Percentiles rank a stretch among this genome's conserved stretches.
Evolutionary conservation across 371 early-diverging fungal genomes (phyloP).

Genomic region (Lichtheimia ornata): DNA sequence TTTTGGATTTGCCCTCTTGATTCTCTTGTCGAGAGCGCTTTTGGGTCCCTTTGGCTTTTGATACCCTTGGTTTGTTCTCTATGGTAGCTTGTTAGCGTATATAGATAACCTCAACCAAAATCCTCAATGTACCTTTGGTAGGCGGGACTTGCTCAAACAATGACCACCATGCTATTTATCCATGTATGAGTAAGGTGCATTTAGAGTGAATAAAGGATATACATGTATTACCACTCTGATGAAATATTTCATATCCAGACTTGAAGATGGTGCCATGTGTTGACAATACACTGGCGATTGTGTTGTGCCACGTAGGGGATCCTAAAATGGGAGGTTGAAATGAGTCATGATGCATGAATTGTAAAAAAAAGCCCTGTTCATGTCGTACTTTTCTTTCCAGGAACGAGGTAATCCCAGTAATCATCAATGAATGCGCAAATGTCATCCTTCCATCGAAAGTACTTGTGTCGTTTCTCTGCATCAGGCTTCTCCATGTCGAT

Average conservation of each 20-base stretch:
- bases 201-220: background rate
- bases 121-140: conserved; percentile 32
- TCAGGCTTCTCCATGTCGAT: conserved; percentile 27
- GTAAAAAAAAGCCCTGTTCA: background rate
- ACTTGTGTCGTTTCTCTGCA: conserved; percentile 61
- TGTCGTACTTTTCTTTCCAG: conserved; percentile 63
- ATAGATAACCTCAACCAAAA: background rate
- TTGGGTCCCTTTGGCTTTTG: no score
- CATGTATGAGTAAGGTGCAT: background rate
- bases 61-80: no score
- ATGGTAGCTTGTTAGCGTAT: no score
- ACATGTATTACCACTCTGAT: conserved; percentile 39
- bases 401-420: conserved; percentile 75
- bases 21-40: background rate
- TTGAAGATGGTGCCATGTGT: conserved; percentile 73
- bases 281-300: conserved; percentile 79
- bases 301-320: conserved; percentile 75
- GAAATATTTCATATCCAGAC: conserved; percentile 75
- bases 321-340: conserved; percentile 23
- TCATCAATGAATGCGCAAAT: conserved; percentile 79
- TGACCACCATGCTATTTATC: conserved; percentile 62
- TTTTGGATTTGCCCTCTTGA: background rate
- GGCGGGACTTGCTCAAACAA: conserved; percentile 54
- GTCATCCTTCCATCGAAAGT: conserved; percentile 82
- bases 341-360: background rate